Evolutionary conservation across 2,329 filamentous ascomycete species (phyloP).

Genomic region (Scleromitrula shiraiana): DNA sequence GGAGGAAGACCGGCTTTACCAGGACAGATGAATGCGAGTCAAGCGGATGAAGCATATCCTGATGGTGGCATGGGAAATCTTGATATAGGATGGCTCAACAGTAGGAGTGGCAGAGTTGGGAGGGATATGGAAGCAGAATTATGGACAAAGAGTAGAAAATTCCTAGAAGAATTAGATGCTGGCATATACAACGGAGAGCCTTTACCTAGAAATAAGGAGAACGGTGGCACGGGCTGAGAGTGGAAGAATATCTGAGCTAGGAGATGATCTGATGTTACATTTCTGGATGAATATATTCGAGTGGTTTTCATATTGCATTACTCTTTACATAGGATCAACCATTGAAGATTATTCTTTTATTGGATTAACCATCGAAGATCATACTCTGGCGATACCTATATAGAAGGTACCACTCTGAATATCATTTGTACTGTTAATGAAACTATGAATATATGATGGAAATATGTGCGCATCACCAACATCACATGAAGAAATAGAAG

Average conservation of each 20-base stretch:
- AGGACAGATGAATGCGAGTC: constrained; percentile 7
- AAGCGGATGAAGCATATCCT: constrained; percentile 22
- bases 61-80: constrained; percentile 46
- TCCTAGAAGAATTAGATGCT: constrained; percentile 38
- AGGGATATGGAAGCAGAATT: constrained; percentile 78
- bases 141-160: constrained; percentile 53
- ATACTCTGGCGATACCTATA: too few relatives aligned
- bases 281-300: neutral
- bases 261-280: neutral
- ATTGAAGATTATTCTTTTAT: too few relatives aligned
- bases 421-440: too few relatives aligned
- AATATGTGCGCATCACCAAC: too few relatives aligned
- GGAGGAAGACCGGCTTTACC: neutral
- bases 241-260: neutral
- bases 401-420: too few relatives aligned
- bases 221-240: constrained; percentile 7
- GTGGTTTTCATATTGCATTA: too few relatives aligned
- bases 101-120: constrained; percentile 71
- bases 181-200: constrained; percentile 8
- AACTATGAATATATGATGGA: too few relatives aligned
- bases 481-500: too few relatives aligned
- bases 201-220: neutral
- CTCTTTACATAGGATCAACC: too few relatives aligned
- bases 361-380: too few relatives aligned
- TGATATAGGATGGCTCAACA: constrained; percentile 86